These are phyloP conservation scores for Fistulina hepatica DNA, from an alignment of 1,284 basidiomycete genomes.

Conservation along the genomic window DNA sequence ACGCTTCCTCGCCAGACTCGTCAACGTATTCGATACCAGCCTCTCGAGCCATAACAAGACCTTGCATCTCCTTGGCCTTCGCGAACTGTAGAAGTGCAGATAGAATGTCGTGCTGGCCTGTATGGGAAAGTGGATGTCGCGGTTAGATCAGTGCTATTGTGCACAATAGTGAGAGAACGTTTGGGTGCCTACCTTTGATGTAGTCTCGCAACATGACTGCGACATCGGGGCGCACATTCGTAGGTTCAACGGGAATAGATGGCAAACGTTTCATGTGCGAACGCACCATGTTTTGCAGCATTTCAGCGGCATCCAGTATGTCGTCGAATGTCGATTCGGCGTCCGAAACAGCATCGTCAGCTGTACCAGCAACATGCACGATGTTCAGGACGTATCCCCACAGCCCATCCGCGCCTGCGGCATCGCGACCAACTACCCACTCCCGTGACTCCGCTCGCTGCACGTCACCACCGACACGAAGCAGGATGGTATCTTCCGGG, in stretches of 20 bases:
- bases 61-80: too few relatives aligned
- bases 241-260: too few relatives aligned
- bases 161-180: not conserved
- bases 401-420: constrained; percentile 39
- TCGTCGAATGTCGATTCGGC: constrained; percentile 39
- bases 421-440: constrained; percentile 47
- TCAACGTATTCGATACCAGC: too few relatives aligned
- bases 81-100: too few relatives aligned
- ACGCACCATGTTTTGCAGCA: constrained; percentile 55
- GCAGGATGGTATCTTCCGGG: constrained; percentile 74
- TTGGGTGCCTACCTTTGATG: constrained; percentile 34
- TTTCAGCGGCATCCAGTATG: constrained; percentile 52
- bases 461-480: constrained; percentile 57
- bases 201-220: constrained; percentile 46
- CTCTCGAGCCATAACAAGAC: too few relatives aligned
- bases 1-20: too few relatives aligned
- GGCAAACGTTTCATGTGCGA: constrained; percentile 45
- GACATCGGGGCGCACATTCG: constrained; percentile 28
- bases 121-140: not conserved
- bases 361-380: too few relatives aligned
- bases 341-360: constrained; percentile 23
- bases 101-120: constrained; percentile 28
- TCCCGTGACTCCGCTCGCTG: constrained; percentile 45
- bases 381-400: constrained; percentile 45
- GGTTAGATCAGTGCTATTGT: not conserved